Conservation (phyloP, 208 protist genomes). For the Crithidia acanthocephali region DNA sequence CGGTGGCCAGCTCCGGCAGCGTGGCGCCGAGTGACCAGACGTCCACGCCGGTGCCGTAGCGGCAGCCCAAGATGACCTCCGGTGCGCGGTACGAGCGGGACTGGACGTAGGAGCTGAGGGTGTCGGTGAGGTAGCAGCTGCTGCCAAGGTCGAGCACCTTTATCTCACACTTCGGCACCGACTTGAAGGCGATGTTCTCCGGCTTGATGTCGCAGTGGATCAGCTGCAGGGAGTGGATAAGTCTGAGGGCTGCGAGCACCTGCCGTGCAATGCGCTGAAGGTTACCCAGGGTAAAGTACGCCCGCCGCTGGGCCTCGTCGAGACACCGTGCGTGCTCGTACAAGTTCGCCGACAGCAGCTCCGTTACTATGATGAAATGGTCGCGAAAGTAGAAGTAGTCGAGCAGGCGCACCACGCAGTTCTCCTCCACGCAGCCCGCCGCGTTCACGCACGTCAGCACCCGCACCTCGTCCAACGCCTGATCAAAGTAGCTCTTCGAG, state of each 20-base stretch:
- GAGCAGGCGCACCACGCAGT: conserved; percentile 76
- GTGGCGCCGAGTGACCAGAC: conserved; percentile 94
- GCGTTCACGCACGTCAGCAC: conserved; percentile 88
- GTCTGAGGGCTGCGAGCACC: conserved; percentile 72
- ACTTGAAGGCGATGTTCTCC: conserved; percentile 94
- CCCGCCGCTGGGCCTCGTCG: conserved; percentile 49
- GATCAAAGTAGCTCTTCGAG: conserved; percentile 95
- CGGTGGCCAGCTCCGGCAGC: conserved; percentile 95
- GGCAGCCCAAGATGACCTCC: conserved; percentile 87
- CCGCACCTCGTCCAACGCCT: conserved; percentile 95
- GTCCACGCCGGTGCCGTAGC: conserved; percentile 88
- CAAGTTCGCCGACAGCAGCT: conserved; percentile 92
- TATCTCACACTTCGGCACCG: conserved; percentile 69
- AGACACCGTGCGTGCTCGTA: conserved; percentile 92
- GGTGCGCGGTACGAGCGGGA: conserved; percentile 95
- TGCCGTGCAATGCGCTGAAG: conserved; percentile 78
- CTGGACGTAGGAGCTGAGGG: conserved; percentile 90
- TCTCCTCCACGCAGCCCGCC: conserved; percentile 63
- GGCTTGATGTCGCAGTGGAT: conserved; percentile 99
- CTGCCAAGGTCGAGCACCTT: conserved; percentile 93
- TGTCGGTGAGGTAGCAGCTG: conserved; percentile 74
- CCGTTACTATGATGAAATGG: conserved; percentile 93
- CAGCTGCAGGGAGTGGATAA: conserved; percentile 82
- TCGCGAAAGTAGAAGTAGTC: conserved; percentile 95
- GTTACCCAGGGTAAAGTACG: conserved; percentile 88